Evolutionary conservation across 1,284 basidiomycete genomes (phyloP), one percentile per base, ranked within the genome.

Genomic region (Ganoderma meredithae): DNA sequence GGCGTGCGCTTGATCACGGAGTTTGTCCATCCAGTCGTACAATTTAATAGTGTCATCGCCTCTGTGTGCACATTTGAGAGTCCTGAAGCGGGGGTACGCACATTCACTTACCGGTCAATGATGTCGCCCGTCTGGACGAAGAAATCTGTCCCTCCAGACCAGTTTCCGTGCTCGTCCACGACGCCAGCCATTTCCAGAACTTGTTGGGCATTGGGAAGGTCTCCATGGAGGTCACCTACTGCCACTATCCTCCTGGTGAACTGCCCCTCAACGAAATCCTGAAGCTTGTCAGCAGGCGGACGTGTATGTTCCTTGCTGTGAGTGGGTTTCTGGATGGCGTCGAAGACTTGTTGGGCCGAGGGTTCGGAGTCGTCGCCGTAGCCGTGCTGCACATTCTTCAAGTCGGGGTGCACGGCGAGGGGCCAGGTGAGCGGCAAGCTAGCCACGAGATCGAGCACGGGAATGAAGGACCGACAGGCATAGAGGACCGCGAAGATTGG

Each of bases 101-200:
- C 52, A 31, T 33, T 6, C 12, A 55, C n/a, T 47, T 70, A 92
- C 88, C 93, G 84, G 80, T 97, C 95, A 70, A 97, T 93, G 58
- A 97, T 96, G 79, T 98, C 96, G 3, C 96, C 96, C 0, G 96
- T 97, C 82, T 97, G 95, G 17, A 97, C 95, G 71, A 96, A 90
- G 65, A 91, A 89, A 77, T 95, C 94, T 4, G 89, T 87, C 27
- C 91, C 83, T 1, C 91, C 95, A 10, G 87, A 86, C 95, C 95
- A 97, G 63, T 90, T 81, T 0, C 88, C 89, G 3, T 85, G 76
- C n/a, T 86, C 82, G 72, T 92, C 87, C 3, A 92, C 87, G 7
- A 97, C 87, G 3, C 85, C 84, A 7, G 94, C 88, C 84, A 96
- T 94, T 55, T 90, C 83, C 40, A 97, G 82, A 6, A 97, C 94